A percentile compares a stretch with the other conserved stretches of the same genome.
Conservation (phyloP, 805 yeast genomes). For the Jamesozyma jinghongensis region DNA sequence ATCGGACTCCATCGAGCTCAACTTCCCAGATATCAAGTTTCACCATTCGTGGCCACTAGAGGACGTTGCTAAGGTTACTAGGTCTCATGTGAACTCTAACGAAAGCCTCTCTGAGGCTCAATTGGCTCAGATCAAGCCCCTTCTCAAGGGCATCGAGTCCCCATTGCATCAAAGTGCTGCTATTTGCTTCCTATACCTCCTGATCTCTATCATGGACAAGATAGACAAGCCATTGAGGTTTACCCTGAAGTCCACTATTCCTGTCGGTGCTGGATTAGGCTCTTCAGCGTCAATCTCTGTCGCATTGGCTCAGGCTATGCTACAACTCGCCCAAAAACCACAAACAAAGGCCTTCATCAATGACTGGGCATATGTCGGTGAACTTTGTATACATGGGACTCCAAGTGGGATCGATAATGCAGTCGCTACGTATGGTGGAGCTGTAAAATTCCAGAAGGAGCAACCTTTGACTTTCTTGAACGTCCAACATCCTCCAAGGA, state of each 20-base stretch:
- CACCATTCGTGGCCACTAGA: constrained; percentile 47
- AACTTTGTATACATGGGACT: constrained; percentile 89
- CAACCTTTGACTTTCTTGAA: constrained; percentile 20
- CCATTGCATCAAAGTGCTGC: constrained; percentile 70
- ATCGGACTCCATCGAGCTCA: constrained; percentile 38
- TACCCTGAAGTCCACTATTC: constrained; percentile 71
- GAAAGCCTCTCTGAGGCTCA: not conserved
- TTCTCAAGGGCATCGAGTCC: constrained; percentile 25
- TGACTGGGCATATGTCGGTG: constrained; percentile 86
- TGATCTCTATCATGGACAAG: constrained; percentile 47
- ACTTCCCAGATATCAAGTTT: constrained; percentile 77
- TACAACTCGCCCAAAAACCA: constrained; percentile 26
- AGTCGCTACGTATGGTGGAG: constrained; percentile 93
- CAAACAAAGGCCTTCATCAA: constrained; percentile 58
- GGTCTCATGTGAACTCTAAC: not conserved
- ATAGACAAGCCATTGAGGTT: constrained; percentile 42
- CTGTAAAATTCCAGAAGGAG: constrained; percentile 72
- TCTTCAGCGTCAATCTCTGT: constrained; percentile 89
- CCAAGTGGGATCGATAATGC: constrained; percentile 97
- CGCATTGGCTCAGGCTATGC: constrained; percentile 66
- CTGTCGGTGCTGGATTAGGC: constrained; percentile 95
- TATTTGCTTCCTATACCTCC: constrained; percentile 75
- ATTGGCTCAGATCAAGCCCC: not conserved
- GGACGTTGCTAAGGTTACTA: not conserved
- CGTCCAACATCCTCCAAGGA: constrained; percentile 59